These are phyloP conservation scores for Phytopythium sindhum DNA, from an alignment of 352 stramenopile species.

Conservation along the genomic window DNA sequence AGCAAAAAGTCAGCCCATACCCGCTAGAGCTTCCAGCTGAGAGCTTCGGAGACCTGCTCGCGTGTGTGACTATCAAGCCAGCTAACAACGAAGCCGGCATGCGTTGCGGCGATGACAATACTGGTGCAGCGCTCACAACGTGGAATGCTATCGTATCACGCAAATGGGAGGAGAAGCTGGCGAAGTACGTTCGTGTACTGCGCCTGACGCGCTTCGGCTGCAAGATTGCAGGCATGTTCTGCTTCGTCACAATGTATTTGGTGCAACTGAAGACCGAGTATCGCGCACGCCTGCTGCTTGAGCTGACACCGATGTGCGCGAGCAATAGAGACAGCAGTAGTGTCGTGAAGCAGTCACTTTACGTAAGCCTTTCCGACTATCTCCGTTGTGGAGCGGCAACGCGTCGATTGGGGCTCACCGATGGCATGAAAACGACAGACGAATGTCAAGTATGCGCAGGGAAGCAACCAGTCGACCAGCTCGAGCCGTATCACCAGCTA, in stretches of 20 bases:
- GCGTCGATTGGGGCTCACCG: not conserved
- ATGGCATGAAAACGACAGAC: not conserved
- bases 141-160: conserved; percentile 22
- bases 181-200: conserved; percentile 45
- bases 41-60: conserved; percentile 40
- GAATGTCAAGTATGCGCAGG: not conserved
- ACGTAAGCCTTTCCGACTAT: conserved; percentile 41
- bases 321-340: conserved; percentile 1
- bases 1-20: conserved; percentile 51
- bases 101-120: not conserved
- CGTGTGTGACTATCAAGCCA: conserved; percentile 20
- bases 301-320: conserved; percentile 17
- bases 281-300: conserved; percentile 41
- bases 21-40: conserved; percentile 32
- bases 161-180: conserved; percentile 34
- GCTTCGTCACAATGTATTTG: conserved; percentile 33
- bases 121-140: not conserved
- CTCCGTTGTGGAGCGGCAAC: conserved; percentile 23
- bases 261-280: conserved; percentile 68
- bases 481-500: not conserved
- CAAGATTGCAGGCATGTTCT: conserved; percentile 32
- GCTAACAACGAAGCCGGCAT: not conserved
- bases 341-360: conserved; percentile 25
- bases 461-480: no score
- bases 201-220: conserved; percentile 39